These are phyloP conservation scores for Backusella luteola DNA, from an alignment of 192 early-diverging fungal species.

Conservation along the genomic window DNA sequence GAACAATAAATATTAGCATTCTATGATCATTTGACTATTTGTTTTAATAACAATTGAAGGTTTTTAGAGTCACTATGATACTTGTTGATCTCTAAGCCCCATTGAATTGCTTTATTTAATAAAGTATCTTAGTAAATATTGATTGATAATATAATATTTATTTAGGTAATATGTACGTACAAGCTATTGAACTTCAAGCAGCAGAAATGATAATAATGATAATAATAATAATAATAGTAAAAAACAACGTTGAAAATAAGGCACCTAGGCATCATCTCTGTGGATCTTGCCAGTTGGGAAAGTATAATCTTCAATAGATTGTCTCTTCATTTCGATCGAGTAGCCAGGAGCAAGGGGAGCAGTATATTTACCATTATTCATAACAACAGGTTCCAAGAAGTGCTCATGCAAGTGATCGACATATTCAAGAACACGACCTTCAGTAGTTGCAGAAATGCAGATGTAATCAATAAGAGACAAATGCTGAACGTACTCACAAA, in stretches of 20 bases:
- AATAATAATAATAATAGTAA: not conserved
- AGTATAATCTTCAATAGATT: constrained; percentile 36
- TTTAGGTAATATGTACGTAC: not conserved
- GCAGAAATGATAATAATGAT: not conserved
- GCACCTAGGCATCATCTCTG: not conserved
- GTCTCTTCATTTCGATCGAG: constrained; percentile 34
- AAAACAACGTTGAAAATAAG: not conserved
- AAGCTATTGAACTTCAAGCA: not conserved
- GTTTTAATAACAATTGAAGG: too few species aligned
- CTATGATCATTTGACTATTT: too few species aligned
- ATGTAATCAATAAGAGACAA: constrained; percentile 42
- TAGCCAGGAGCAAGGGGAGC: constrained; percentile 32
- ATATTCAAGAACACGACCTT: constrained; percentile 38
- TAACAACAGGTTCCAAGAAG: constrained; percentile 33
- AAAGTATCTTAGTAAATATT: too few species aligned
- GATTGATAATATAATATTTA: not conserved
- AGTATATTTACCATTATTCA: constrained; percentile 28
- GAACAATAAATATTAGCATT: too few species aligned
- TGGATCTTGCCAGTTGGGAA: constrained; percentile 33
- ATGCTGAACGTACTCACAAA: constrained; percentile 40
- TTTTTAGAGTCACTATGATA: too few species aligned
- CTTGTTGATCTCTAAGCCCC: too few species aligned
- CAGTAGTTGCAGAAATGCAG: constrained; percentile 28
- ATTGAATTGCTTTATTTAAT: too few species aligned
- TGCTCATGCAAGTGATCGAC: constrained; percentile 42